Conservation (phyloP, 164 flowering plant species). For the Magnolia kwangsiensis region DNA sequence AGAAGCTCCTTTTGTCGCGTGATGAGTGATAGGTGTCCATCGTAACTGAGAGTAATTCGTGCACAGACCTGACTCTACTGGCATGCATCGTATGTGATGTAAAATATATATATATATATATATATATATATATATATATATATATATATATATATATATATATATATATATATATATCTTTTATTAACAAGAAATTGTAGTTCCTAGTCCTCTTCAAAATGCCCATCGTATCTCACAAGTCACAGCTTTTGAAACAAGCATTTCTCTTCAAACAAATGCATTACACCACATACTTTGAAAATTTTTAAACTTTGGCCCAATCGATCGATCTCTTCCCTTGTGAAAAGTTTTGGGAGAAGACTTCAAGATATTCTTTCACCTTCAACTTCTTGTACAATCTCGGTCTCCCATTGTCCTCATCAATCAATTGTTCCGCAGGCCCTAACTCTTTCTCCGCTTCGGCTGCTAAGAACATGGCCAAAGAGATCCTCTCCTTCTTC, state of each 20-base stretch:
- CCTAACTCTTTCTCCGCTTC: slow-evolving; percentile 35
- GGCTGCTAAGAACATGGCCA: slow-evolving; percentile 36
- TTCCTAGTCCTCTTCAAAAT: no score
- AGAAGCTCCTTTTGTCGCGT: no score
- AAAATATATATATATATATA: no score
- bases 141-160: no score
- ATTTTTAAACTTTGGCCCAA: slow-evolving; percentile 3
- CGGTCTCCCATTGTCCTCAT: slow-evolving; percentile 25
- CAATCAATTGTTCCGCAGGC: slow-evolving; percentile 34
- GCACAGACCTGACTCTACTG: no score
- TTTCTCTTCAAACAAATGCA: no score
- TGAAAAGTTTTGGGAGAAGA: background rate
- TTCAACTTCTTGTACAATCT: slow-evolving; percentile 34
- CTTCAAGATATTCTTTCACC: slow-evolving; percentile 13
- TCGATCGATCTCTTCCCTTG: slow-evolving; percentile 15
- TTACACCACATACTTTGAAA: background rate
- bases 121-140: no score
- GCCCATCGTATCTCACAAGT: background rate
- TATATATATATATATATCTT: no score
- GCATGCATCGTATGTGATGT: background rate
- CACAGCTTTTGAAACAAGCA: background rate
- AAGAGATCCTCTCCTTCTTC: slow-evolving; percentile 30
- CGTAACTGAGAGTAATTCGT: no score
- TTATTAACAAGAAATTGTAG: no score
- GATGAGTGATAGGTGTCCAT: no score